Conservation (phyloP, 768 basidiomycete genomes). For the Russula dissimulans region DNA sequence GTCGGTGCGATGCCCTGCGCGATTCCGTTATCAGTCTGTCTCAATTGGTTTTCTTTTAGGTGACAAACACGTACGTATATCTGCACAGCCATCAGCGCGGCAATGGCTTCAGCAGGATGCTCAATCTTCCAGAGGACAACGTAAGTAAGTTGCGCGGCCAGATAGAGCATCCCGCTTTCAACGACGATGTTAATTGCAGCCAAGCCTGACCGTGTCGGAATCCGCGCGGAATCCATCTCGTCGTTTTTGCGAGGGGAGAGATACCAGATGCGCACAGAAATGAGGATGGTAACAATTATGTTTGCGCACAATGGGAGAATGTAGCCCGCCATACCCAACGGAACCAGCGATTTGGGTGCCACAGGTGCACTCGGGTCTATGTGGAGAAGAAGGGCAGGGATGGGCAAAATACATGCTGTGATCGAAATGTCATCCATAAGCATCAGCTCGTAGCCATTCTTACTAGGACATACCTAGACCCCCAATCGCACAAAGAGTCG, state of each 20-base stretch:
- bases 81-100: slow-evolving; percentile 32
- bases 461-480: slow-evolving; percentile 28
- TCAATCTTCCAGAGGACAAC: slow-evolving; percentile 30
- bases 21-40: background rate
- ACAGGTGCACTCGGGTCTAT: background rate
- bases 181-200: slow-evolving; percentile 29
- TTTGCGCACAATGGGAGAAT: slow-evolving; percentile 35
- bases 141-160: slow-evolving; percentile 34
- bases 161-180: slow-evolving; percentile 34
- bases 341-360: slow-evolving; percentile 2
- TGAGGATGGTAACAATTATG: slow-evolving; percentile 34
- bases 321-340: slow-evolving; percentile 31
- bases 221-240: background rate
- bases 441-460: background rate
- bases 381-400: background rate
- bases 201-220: background rate
- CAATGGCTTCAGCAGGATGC: slow-evolving; percentile 30
- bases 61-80: slow-evolving; percentile 28
- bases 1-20: slow-evolving; percentile 9
- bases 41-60: background rate
- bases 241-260: slow-evolving; percentile 17
- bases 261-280: slow-evolving; percentile 32
- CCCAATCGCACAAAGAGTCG: slow-evolving; percentile 27
- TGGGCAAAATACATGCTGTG: background rate
- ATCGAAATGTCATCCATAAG: background rate